phyloP scores from a whole-genome alignment of 1,284 basidiomycete species.

The Rhodotorula sp. region DNA sequence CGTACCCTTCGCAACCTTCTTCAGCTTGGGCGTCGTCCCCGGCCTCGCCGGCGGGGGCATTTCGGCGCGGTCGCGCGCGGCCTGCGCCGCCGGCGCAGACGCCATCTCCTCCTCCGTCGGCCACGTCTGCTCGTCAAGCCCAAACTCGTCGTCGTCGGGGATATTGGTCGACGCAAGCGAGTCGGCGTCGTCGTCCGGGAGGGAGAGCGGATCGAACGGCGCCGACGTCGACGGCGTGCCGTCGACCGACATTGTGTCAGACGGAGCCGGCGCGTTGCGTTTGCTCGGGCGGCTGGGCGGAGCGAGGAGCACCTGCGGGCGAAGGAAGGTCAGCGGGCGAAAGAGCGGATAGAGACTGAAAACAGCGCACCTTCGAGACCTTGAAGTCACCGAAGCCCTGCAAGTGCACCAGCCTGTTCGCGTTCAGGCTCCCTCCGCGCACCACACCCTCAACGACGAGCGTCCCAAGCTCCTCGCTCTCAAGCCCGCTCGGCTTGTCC shows the following conservation, averaged over 20 bases:
- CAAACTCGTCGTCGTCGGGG: conserved; percentile 69
- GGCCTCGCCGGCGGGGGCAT: conserved; percentile 62
- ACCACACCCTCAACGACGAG: conserved; percentile 81
- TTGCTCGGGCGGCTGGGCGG: conserved; percentile 21
- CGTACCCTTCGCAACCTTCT: conserved; percentile 81
- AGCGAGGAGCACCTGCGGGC: conserved; percentile 27
- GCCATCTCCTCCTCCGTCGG: conserved; percentile 96
- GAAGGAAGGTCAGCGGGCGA: too few relatives aligned
- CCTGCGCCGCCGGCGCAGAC: conserved; percentile 51
- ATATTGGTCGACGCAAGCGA: conserved; percentile 81
- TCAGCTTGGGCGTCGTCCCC: conserved; percentile 73
- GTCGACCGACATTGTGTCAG: conserved; percentile 35
- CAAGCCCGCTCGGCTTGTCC: conserved; percentile 54
- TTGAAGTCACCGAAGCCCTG: conserved; percentile 88
- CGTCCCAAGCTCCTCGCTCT: conserved; percentile 53
- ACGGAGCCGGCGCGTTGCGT: conserved; percentile 4
- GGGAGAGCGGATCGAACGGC: conserved; percentile 56
- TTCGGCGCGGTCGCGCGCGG: conserved; percentile 48
- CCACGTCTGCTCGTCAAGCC: conserved; percentile 97
- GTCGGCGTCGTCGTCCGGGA: conserved; percentile 67
- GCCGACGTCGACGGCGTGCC: conserved; percentile 51
- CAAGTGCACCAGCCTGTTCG: conserved; percentile 84
- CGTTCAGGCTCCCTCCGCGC: conserved; percentile 74
- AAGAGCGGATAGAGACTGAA: neutral
- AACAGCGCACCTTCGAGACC: conserved; percentile 65